These are phyloP conservation scores for Spathaspora sp. DNA, from an alignment of 805 yeast species.

Conservation along the genomic window DNA sequence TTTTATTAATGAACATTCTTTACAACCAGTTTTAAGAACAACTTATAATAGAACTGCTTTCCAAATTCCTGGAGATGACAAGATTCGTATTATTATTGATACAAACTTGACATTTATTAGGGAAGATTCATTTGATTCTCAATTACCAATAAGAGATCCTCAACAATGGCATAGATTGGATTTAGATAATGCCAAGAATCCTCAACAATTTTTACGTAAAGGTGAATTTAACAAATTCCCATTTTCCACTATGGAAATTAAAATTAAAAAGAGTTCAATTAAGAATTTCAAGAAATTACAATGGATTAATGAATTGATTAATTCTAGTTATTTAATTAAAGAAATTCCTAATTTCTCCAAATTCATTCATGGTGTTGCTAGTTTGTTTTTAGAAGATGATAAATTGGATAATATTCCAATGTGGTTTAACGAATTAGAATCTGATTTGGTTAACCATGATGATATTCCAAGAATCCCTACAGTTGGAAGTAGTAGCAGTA, in stretches of 20 bases:
- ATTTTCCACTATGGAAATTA: slow-evolving; percentile 83
- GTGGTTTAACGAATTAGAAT: slow-evolving; percentile 87
- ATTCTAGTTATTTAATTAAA: slow-evolving; percentile 72
- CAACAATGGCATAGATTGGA: slow-evolving; percentile 88
- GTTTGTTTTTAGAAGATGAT: slow-evolving; percentile 85
- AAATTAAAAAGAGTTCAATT: slow-evolving; percentile 41
- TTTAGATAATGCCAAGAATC: slow-evolving; percentile 71
- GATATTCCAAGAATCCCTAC: slow-evolving; percentile 72
- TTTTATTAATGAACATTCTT: slow-evolving; percentile 59
- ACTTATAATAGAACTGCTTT: slow-evolving; percentile 90
- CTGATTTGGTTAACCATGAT: slow-evolving; percentile 52
- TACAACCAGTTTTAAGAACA: slow-evolving; percentile 86
- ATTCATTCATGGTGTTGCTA: slow-evolving; percentile 89
- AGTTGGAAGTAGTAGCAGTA: slow-evolving; percentile 17
- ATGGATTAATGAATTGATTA: slow-evolving; percentile 87
- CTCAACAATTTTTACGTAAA: slow-evolving; percentile 70
- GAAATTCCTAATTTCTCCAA: slow-evolving; percentile 93
- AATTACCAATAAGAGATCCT: slow-evolving; percentile 88
- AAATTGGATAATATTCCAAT: slow-evolving; percentile 86
- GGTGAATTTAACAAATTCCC: slow-evolving; percentile 87
- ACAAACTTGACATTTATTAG: slow-evolving; percentile 83
- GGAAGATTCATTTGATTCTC: slow-evolving; percentile 83
- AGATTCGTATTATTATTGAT: slow-evolving; percentile 86
- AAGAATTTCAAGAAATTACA: slow-evolving; percentile 40
- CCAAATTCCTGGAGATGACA: slow-evolving; percentile 96